Conservation (phyloP, 2,329 filamentous ascomycete genomes). For the Aquanectria penicillioides region DNA sequence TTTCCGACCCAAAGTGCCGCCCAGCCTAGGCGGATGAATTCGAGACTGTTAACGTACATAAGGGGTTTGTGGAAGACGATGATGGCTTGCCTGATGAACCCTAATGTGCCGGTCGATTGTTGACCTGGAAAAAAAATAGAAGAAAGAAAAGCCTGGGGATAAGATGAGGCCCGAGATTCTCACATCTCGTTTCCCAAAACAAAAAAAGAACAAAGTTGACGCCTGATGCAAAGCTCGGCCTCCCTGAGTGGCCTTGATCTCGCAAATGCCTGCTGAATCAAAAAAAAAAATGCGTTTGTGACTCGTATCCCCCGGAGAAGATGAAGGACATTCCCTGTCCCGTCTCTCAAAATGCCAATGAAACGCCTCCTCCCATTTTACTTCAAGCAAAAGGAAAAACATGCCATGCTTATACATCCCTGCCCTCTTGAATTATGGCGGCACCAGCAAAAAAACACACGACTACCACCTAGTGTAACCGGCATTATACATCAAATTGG, state of each 20-base stretch:
- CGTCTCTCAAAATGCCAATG: constrained; percentile 39
- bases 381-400: constrained; percentile 33
- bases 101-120: constrained; percentile 32
- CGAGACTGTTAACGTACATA: constrained; percentile 72
- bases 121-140: constrained; percentile 35
- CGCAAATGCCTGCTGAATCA: constrained; percentile 46
- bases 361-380: constrained; percentile 41
- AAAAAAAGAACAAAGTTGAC: constrained; percentile 43
- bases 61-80: constrained; percentile 72
- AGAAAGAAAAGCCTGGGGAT: constrained; percentile 8
- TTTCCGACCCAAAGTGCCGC: constrained; percentile 53
- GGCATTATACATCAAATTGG: constrained; percentile 83
- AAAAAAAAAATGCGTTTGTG: constrained; percentile 39
- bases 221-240: constrained; percentile 44
- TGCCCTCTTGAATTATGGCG: constrained; percentile 27
- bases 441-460: constrained; percentile 32
- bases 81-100: constrained; percentile 70
- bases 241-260: constrained; percentile 42
- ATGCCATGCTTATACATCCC: constrained; percentile 38
- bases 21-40: constrained; percentile 44
- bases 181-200: constrained; percentile 39
- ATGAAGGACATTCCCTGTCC: constrained; percentile 35
- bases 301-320: constrained; percentile 42
- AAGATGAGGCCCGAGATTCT: constrained; percentile 30
- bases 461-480: constrained; percentile 75